A percentile compares a stretch with the other conserved stretches of the same genome.
Evolutionary conservation across 371 early-diverging fungal species (phyloP).

Genomic region (Apophysomyces trapeziformis): DNA sequence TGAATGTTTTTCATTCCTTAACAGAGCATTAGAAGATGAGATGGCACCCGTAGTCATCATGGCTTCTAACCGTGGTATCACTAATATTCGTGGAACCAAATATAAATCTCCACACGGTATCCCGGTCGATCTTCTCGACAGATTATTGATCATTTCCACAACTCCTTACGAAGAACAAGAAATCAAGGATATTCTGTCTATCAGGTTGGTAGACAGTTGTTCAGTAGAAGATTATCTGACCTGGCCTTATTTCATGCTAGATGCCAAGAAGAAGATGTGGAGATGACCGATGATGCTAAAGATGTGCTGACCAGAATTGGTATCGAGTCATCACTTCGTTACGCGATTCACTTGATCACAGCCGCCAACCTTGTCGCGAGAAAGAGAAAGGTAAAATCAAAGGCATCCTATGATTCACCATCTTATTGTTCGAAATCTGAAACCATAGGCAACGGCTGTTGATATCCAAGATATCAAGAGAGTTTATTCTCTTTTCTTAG

Average conservation of each 20-base stretch:
- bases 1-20: conserved; percentile 98
- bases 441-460: conserved; percentile 74
- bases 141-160: conserved; percentile 93
- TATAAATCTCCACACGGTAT: conserved; percentile 96
- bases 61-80: conserved; percentile 97
- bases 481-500: conserved; percentile 93
- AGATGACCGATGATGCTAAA: conserved; percentile 92
- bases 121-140: conserved; percentile 96
- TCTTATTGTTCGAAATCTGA: not conserved
- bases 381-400: conserved; percentile 77
- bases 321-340: conserved; percentile 91
- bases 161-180: conserved; percentile 87
- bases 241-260: conserved; percentile 22
- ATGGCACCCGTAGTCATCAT: conserved; percentile 98
- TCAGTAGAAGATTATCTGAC: no score
- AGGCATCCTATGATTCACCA: not conserved
- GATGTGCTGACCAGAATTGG: conserved; percentile 92
- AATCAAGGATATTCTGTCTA: conserved; percentile 87
- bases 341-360: conserved; percentile 97
- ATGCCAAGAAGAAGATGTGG: conserved; percentile 97
- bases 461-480: conserved; percentile 92
- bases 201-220: conserved; percentile 51
- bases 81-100: conserved; percentile 92
- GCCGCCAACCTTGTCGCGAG: conserved; percentile 87
- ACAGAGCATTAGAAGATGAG: conserved; percentile 94